Evolutionary conservation across 768 basidiomycete species (phyloP), one percentile per base, ranked within the genome.

Genomic region (Astraeus odoratus): DNA sequence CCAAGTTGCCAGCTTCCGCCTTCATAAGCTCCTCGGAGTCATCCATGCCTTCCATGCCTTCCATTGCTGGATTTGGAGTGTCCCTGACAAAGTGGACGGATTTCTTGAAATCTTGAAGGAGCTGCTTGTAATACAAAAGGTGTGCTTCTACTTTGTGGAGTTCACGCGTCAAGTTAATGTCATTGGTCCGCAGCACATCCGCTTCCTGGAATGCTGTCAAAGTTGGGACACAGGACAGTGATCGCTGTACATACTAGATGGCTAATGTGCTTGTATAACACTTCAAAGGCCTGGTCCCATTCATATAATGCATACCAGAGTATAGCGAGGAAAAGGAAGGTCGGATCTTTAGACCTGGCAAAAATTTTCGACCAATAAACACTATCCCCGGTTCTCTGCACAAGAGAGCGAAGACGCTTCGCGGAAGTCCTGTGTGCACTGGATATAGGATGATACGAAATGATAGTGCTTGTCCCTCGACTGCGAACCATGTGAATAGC

Each of bases 291-390:
- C 56, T 81, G 76, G 39, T 81, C 80, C 77, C 80, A 81, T 0
- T 77, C 71, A 53, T 81, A 81, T 22, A 80, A 52, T 1, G 76
- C 71, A 45, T 78, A 78, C 80, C 79, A 81, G 19, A 81, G 57
- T 6, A 74, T 59, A 37, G 72, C 65, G 19, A 67, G 57, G 16
- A 66, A 58, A 8, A 66, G 42, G 16, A 67, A 57, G 0, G 64
- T 66, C 1, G 65, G 62, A 39, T 69, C 67, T 36, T 40, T 54
- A 0, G 65, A 59, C 42, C 52, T 53, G 0, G 10, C 30, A 12
- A 66, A 67, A 31, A 68, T 51, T 27, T 68, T 63, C 4, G 48
- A 50, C 67, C 67, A 69, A 39, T 68, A 68, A 5, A 68, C 63
- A 27, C 67, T 67, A 24, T 66, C 55, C 2, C 60, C 59, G 7